These are phyloP conservation scores for Aurifilum marmelostoma DNA, from an alignment of 2,329 filamentous ascomycete genomes.

Conservation along the genomic window DNA sequence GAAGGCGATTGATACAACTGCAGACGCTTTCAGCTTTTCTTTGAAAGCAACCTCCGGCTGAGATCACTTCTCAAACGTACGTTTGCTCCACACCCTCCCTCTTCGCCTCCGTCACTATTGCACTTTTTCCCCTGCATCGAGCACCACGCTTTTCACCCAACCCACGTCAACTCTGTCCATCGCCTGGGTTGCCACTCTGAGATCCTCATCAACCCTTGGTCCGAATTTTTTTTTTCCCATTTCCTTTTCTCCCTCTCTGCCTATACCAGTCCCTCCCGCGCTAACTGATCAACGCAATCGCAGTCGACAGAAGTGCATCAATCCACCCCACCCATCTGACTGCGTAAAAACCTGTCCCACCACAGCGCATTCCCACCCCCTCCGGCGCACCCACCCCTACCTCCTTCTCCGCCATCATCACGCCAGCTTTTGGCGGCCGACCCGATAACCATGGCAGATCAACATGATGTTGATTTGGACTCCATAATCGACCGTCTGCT, in stretches of 20 bases:
- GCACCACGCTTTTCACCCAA: neutral
- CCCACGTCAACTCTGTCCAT: neutral
- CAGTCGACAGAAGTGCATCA: constrained; percentile 30
- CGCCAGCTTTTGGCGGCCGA: constrained; percentile 42
- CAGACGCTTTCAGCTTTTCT: constrained; percentile 27
- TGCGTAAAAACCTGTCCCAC: constrained; percentile 30
- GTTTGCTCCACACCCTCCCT: constrained; percentile 13
- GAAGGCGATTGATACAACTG: constrained; percentile 21
- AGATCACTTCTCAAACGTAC: constrained; percentile 32
- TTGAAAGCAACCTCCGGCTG: constrained; percentile 28
- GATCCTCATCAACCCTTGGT: neutral
- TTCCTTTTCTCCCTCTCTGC: neutral
- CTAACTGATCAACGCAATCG: neutral
- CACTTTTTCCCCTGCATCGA: neutral
- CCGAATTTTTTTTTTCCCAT: neutral
- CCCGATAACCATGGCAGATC: constrained; percentile 58
- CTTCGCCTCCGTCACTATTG: constrained; percentile 13
- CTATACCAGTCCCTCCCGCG: neutral
- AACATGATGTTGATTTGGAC: constrained; percentile 94
- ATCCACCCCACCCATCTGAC: constrained; percentile 29
- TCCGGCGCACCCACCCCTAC: constrained; percentile 29
- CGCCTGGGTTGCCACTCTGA: constrained; percentile 15
- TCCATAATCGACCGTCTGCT: constrained; percentile 98
- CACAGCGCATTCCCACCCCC: constrained; percentile 29
- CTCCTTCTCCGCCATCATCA: constrained; percentile 29